phyloP scores from a whole-genome alignment of 805 yeast genomes.

The Kluyveromyces nonfermentans region DNA sequence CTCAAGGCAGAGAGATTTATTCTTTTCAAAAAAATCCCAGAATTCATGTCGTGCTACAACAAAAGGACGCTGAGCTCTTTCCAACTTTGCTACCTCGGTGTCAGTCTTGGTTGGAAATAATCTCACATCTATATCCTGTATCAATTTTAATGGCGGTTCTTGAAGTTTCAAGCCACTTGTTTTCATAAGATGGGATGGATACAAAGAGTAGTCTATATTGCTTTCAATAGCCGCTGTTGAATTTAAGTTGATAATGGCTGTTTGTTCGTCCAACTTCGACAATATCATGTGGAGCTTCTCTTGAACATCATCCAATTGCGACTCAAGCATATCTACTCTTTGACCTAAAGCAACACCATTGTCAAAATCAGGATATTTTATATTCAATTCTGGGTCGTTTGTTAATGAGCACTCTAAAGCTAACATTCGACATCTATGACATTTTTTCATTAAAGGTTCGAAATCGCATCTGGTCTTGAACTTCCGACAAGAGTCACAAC shows the following conservation, averaged over 20 bases:
- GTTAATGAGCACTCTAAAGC: slow-evolving; percentile 41
- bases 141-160: slow-evolving; percentile 32
- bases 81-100: slow-evolving; percentile 21
- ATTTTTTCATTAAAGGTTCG: slow-evolving; percentile 34
- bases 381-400: slow-evolving; percentile 22
- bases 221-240: not conserved
- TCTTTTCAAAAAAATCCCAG: slow-evolving; percentile 35
- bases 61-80: slow-evolving; percentile 28
- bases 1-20: slow-evolving; percentile 36
- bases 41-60: slow-evolving; percentile 37
- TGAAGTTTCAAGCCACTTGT: slow-evolving; percentile 17
- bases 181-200: not conserved
- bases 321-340: slow-evolving; percentile 21
- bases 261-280: not conserved
- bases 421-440: slow-evolving; percentile 44
- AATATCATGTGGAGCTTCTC: slow-evolving; percentile 18
- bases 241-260: not conserved
- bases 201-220: not conserved
- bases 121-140: slow-evolving; percentile 31
- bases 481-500: slow-evolving; percentile 44
- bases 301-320: slow-evolving; percentile 15
- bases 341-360: slow-evolving; percentile 8
- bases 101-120: slow-evolving; percentile 29
- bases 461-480: slow-evolving; percentile 51
- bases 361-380: slow-evolving; percentile 9